Conservation (phyloP, 2,329 filamentous ascomycete genomes). For the Fusarium burgessii region DNA sequence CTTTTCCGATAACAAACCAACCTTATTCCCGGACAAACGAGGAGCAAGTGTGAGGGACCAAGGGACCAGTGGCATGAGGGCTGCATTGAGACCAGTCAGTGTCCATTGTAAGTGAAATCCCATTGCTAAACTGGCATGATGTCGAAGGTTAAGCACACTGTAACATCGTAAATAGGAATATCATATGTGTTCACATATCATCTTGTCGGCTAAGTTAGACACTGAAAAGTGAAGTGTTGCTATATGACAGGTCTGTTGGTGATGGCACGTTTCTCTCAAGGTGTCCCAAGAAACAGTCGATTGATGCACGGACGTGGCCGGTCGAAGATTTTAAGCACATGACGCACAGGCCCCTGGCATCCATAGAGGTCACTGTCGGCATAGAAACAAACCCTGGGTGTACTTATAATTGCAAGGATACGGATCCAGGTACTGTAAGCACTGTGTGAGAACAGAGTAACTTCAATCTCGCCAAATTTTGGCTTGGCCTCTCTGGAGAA, state of each 20-base stretch:
- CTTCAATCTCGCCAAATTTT: conserved; percentile 19
- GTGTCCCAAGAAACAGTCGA: conserved; percentile 40
- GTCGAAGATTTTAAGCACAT: conserved; percentile 36
- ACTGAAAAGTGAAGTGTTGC: conserved; percentile 1
- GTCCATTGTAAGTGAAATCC: neutral
- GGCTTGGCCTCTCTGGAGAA: conserved; percentile 13
- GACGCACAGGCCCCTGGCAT: conserved; percentile 33
- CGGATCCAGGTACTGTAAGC: conserved; percentile 8
- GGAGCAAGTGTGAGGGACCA: neutral
- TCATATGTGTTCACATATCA: conserved; percentile 24
- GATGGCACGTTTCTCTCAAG: conserved; percentile 36
- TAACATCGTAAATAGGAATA: conserved; percentile 7
- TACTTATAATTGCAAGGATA: conserved; percentile 18
- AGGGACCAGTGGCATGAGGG: neutral
- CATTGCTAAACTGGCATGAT: conserved; percentile 23
- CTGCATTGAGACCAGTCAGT: neutral
- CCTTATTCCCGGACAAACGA: conserved; percentile 10
- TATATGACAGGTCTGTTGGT: conserved; percentile 39
- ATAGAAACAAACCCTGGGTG: conserved; percentile 27
- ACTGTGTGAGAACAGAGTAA: conserved; percentile 24
- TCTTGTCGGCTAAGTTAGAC: conserved; percentile 16
- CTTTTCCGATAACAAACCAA: neutral
- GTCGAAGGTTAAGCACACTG: neutral
- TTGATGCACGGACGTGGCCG: conserved; percentile 45
- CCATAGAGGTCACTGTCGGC: conserved; percentile 32